These are phyloP conservation scores for Boletus insuetus DNA, from an alignment of 768 basidiomycete species.

Conservation along the genomic window DNA sequence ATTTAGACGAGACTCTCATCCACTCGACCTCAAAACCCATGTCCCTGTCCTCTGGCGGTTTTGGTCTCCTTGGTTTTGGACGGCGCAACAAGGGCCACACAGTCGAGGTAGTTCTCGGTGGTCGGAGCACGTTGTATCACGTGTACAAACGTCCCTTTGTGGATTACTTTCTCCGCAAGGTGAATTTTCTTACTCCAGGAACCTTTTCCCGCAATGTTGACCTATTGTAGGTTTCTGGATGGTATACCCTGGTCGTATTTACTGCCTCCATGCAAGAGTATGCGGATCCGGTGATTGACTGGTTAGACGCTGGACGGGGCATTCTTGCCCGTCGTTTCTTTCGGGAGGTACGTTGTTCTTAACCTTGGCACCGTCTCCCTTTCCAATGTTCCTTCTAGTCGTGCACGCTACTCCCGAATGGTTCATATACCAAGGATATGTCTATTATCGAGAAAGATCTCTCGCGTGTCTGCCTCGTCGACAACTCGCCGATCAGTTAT, in stretches of 20 bases:
- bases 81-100: constrained; percentile 71
- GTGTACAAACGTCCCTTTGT: constrained; percentile 98
- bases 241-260: constrained; percentile 99
- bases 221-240: constrained; percentile 78
- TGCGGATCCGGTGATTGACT: constrained; percentile 99
- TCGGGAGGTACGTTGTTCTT: constrained; percentile 66
- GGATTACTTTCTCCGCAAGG: constrained; percentile 91
- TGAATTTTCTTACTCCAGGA: constrained; percentile 32
- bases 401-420: constrained; percentile 89
- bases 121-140: constrained; percentile 88
- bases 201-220: constrained; percentile 4
- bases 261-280: constrained; percentile 99
- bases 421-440: constrained; percentile 93
- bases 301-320: constrained; percentile 93
- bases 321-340: constrained; percentile 88
- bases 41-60: constrained; percentile 43
- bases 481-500: constrained; percentile 95
- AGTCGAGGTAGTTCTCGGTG: constrained; percentile 90
- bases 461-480: constrained; percentile 89
- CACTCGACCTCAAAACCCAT: constrained; percentile 91
- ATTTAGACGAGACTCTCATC: constrained; percentile 97
- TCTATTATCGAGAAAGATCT: constrained; percentile 86
- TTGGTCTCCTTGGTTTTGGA: constrained; percentile 61
- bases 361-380: background rate
- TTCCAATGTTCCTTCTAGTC: constrained; percentile 48